Evolutionary conservation across 805 yeast species (phyloP), one percentile per base, ranked within the genome.

Genomic region (Wickerhamomyces strasburgensis): DNA sequence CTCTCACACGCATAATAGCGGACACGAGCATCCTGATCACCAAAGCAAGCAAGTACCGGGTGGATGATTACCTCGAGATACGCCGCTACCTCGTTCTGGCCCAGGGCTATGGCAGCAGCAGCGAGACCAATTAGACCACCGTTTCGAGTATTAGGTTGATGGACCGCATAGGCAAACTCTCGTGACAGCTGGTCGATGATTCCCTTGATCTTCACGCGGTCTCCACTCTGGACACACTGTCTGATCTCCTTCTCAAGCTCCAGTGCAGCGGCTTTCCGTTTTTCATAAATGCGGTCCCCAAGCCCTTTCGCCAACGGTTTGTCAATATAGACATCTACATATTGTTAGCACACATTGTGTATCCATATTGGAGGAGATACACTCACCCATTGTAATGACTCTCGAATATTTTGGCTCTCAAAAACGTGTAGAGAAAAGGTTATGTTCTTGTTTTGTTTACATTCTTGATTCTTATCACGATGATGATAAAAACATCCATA

Each of bases 71-170:
- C 84, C 41, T 86, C 93, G 33, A 93, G 61, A 52, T 86, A 90
- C 39, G 67, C 66, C 0, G 96, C 93, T 25, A 93, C 86, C 33
- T 89, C 90, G 48, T 76, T 77, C 28, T 69, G 72, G 2, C 98
- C 97, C 21, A 93, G 62, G 0, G 98, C 98, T 38, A 93, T 89
- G 0, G 96, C 88, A 4, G 88, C 93, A 10, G 96, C 95, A 5
- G 98, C 98, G 14, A 93, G 65, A 0, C 98, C 98, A 47, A 95
- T 90, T 29, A 90, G 70, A 0, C 98, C 97, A 14, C 98, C 98
- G 68, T 88, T 89, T 49, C 96, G 74, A 5, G 95, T 86, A 70
- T 84, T 71, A 35, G 96, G 78, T 62, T 85, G 80, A 67, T 89
- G 84, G 39, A 84, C 74, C 28, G 96, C 75, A 65, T 86, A 82